phyloP scores from a whole-genome alignment of 148 eudicot species.

The Heliamphora exappendiculata region DNA sequence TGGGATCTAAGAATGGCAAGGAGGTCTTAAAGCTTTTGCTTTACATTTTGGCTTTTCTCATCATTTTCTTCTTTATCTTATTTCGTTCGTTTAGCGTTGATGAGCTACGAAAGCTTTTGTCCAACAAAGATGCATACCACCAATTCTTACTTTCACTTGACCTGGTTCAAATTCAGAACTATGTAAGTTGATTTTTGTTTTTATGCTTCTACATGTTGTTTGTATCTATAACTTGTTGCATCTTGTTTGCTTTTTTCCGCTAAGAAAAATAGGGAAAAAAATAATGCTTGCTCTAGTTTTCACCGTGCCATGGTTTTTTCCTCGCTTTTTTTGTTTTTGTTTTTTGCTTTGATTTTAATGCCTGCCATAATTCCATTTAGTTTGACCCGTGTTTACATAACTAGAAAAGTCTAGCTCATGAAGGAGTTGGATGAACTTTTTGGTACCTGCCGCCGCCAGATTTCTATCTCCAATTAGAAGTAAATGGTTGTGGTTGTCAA shows the following conservation, averaged over 20 bases:
- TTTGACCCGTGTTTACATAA: not conserved
- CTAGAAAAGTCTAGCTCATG: too few relatives aligned
- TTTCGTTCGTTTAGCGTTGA: conserved; percentile 23
- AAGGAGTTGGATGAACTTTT: too few relatives aligned
- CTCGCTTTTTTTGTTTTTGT: not conserved
- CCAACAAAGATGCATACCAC: conserved; percentile 36
- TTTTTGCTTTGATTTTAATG: not conserved
- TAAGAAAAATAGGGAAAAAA: not conserved
- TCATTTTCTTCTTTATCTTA: not conserved
- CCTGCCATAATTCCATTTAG: not conserved
- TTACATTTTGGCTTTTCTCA: not conserved
- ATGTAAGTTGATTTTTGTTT: conserved; percentile 22
- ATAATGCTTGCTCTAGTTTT: not conserved
- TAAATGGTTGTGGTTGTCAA: too few relatives aligned
- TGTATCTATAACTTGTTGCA: not conserved
- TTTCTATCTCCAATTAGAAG: not conserved
- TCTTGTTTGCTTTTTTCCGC: not conserved
- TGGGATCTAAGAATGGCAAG: not conserved
- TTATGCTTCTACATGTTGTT: conserved; percentile 1
- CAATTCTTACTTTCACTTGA: conserved; percentile 34
- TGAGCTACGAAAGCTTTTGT: conserved; percentile 39
- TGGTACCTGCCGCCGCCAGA: too few relatives aligned
- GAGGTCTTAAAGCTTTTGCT: not conserved
- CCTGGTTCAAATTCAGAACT: conserved; percentile 32
- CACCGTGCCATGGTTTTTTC: not conserved